Evolutionary conservation across 2,329 filamentous ascomycete species (phyloP), one percentile per base, ranked within the genome.

Genomic region (Grosmannia penicillata): DNA sequence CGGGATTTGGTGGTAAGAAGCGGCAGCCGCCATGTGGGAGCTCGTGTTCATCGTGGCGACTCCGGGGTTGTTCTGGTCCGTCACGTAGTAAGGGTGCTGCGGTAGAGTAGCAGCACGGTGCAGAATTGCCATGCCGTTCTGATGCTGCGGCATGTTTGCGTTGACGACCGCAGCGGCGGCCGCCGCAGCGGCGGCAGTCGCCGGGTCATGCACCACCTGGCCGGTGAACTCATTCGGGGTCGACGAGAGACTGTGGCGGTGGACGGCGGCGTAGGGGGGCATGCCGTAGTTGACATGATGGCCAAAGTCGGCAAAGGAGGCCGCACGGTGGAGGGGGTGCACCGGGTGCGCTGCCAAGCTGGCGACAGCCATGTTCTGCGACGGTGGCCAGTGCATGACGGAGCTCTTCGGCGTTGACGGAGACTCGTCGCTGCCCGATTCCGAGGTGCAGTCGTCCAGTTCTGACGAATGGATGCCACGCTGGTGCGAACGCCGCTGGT

Each of bases 401-500:
- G 60, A 58, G 51, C 69, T 66, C 46, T 66, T 66, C 8, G 74
- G 72, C 4, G 73, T 78, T 2, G 68, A 63, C 10, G 72, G 72
- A 18, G 68, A 69, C 48, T 75, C 71, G 48, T 70, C 72, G 42
- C 61, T 62, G 40, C 69, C 72, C n/a, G 66, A 70, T 35, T 71
- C 68, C 18, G 66, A 75, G 24, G 62, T 65, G 53, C 59, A 68
- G 49, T 72, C 68, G 47, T 70, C 70, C 30, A 65, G 51, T 47
- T 76, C 70, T 38, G 68, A 67, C 29, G 66, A 63, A 47, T 74
- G 63, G 39, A 71, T 57, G 27, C 72, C 66, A 45, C 71, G 66
- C 48, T 75, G 70, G 50, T 78, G 72, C 2, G 71, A 73, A 21
- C 72, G 63, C 37, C 72, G 62, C 51, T 78, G 72, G 51, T 78